Evolutionary conservation across 2,329 filamentous ascomycete species (phyloP).

Genomic region (Basipetospora chlamydospora): DNA sequence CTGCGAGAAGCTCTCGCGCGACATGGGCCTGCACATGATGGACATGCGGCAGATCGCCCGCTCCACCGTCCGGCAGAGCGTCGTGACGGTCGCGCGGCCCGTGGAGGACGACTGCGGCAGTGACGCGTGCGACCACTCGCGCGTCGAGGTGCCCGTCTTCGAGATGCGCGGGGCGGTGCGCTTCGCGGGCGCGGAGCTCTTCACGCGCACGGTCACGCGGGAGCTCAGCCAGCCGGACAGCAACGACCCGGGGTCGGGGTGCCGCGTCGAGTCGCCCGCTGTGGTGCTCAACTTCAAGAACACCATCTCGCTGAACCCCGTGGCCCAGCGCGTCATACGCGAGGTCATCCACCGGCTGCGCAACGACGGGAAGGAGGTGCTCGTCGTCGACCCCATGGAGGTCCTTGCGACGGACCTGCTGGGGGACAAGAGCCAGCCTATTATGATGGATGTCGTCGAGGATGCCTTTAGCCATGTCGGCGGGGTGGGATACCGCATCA

Average conservation of each 20-base stretch:
- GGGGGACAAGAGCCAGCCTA: constrained; percentile 6
- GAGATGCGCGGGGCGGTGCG: constrained; percentile 18
- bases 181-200: constrained; percentile 18
- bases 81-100: constrained; percentile 15
- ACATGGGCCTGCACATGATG: constrained; percentile 22
- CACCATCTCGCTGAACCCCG: constrained; percentile 16
- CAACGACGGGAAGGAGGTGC: constrained; percentile 12
- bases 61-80: constrained; percentile 15
- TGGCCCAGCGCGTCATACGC: constrained; percentile 16
- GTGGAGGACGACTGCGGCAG: constrained; percentile 12
- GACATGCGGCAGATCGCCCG: constrained; percentile 18
- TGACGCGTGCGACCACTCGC: constrained; percentile 14
- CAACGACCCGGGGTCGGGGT: constrained; percentile 14
- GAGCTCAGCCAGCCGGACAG: constrained; percentile 13
- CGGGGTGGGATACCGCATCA: constrained; percentile 15
- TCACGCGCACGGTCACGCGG: constrained; percentile 16
- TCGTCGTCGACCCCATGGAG: constrained; percentile 16
- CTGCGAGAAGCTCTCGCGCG: constrained; percentile 16
- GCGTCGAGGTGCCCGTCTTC: constrained; percentile 17
- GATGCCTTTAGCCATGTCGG: constrained; percentile 16
- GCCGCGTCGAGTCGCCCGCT: constrained; percentile 13
- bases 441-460: constrained; percentile 12
- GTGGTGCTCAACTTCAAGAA: constrained; percentile 18
- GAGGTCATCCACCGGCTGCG: constrained; percentile 15
- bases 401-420: constrained; percentile 12